Evolutionary conservation across 176 grass and related monocot species (phyloP), one percentile per base, ranked within the genome.

Genomic region (Avena eriantha): DNA sequence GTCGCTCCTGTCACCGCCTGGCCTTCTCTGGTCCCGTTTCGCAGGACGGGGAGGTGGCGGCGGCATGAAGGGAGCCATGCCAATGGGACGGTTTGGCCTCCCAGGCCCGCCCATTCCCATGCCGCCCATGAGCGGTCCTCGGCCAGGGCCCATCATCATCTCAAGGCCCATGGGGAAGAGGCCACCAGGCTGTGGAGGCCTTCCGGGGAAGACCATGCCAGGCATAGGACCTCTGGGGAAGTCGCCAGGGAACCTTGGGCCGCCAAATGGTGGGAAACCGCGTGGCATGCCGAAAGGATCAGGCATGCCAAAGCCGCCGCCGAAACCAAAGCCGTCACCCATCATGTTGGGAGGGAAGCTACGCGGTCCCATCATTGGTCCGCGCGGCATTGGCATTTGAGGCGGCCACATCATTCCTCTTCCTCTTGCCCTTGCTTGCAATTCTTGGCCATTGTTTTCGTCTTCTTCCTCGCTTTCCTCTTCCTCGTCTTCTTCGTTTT

Each of bases 401-500:
- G 97, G 94, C 16, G 85, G 94, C 97, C 97, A 99, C 82, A 92
- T 95, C 84, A 93, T 81, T 67, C 92, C 89, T 64, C 88, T 92
- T 81, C 89, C 90, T 47, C 94, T 91, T 78, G 88, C 92, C 77
- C 94, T 90, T 26, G 90, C 93, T 84, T 91, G 95, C 49, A 83
- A 80, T 71, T 81, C 90, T 57, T 94, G 94, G 68, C 84, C 91
- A 5, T 84, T 91, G 70, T 71, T 83, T 34, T 94, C 93, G 41
- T 96, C 97, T 22, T 95, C 93, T 69, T 97, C 95, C 82, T 97
- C 95, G 1, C 94, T 95, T 91, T 97, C 95, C 35, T 97, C 95
- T 61, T 98, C 97, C 72, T 98, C 96, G n/a, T 98, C 97, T 55
- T 98, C 96, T 69, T 98, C 96, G 33, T 98, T 93, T 71, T 99